Evolutionary conservation across 805 yeast genomes (phyloP).

Genomic region (Candida adriatica): DNA sequence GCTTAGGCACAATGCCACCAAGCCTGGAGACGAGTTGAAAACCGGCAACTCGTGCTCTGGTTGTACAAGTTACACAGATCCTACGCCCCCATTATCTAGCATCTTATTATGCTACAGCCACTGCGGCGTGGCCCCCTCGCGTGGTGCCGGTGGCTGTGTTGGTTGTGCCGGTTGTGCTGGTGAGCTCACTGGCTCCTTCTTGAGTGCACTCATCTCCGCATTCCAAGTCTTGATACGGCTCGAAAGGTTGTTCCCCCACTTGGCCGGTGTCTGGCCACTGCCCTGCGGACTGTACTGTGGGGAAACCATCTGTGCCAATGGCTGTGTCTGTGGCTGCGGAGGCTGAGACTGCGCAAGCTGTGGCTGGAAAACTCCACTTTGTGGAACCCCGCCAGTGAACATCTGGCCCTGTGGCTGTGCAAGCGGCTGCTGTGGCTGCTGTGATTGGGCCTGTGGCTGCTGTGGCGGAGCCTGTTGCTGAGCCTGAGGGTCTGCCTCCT

Average conservation of each 20-base stretch:
- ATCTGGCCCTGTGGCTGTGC: neutral
- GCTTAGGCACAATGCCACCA: too few relatives aligned
- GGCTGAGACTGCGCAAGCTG: conserved; percentile 11
- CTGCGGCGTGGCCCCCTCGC: neutral
- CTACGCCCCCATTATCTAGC: too few relatives aligned
- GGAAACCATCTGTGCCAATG: conserved; percentile 2
- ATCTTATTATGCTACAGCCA: too few relatives aligned
- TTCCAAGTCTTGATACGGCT: conserved; percentile 5
- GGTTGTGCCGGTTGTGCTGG: conserved; percentile 7
- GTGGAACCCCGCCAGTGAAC: conserved; percentile 1
- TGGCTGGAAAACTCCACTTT: conserved; percentile 1
- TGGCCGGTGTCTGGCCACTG: conserved; percentile 1
- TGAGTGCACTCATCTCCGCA: conserved; percentile 3
- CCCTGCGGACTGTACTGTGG: conserved; percentile 4
- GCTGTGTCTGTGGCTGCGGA: conserved; percentile 1
- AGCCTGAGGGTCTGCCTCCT: conserved; percentile 8
- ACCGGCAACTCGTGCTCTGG: too few relatives aligned
- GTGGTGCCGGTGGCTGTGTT: neutral
- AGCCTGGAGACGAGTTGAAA: too few relatives aligned
- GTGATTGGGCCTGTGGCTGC: conserved; percentile 11
- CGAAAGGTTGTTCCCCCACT: conserved; percentile 1
- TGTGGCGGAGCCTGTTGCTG: conserved; percentile 13
- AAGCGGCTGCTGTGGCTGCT: conserved; percentile 3
- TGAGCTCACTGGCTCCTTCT: too few relatives aligned
- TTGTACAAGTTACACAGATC: too few relatives aligned